These are phyloP conservation scores for Pseudevernia furfuracea DNA, from an alignment of 495 filamentous ascomycete genomes.

Conservation along the genomic window DNA sequence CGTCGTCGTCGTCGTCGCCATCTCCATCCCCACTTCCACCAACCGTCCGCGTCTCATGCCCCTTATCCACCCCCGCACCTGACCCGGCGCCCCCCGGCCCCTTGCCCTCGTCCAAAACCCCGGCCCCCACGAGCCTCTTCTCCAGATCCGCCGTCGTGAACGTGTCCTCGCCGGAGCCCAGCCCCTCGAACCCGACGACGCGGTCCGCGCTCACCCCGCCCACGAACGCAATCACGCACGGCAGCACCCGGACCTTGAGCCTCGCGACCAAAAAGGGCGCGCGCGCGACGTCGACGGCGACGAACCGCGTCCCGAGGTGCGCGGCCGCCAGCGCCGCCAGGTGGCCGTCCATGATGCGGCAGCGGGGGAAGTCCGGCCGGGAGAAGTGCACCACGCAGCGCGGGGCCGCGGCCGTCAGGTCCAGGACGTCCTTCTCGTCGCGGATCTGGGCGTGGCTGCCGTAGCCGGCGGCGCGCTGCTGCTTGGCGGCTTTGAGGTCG, in stretches of 20 bases:
- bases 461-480: constrained; percentile 30
- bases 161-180: constrained; percentile 51
- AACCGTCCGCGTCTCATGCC: constrained; percentile 30
- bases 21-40: constrained; percentile 34
- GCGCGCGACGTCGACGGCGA: constrained; percentile 62
- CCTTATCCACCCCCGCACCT: constrained; percentile 29
- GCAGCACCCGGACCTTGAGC: constrained; percentile 60
- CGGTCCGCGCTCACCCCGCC: constrained; percentile 60
- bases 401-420: constrained; percentile 58
- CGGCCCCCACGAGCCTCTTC: constrained; percentile 49
- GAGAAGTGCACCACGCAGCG: constrained; percentile 67
- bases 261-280: constrained; percentile 67
- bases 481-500: constrained; percentile 47
- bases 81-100: constrained; percentile 36
- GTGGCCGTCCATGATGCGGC: constrained; percentile 60
- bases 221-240: constrained; percentile 67
- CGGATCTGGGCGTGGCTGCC: constrained; percentile 52
- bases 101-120: constrained; percentile 52
- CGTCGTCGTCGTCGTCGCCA: constrained; percentile 47
- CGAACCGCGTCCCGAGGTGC: constrained; percentile 63
- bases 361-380: constrained; percentile 66
- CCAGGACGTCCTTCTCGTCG: constrained; percentile 59
- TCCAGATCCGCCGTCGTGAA: constrained; percentile 61
- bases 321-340: constrained; percentile 49
- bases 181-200: constrained; percentile 67